phyloP scores from a whole-genome alignment of 2,329 filamentous ascomycete species.

The Trichoderma guizhouense region DNA sequence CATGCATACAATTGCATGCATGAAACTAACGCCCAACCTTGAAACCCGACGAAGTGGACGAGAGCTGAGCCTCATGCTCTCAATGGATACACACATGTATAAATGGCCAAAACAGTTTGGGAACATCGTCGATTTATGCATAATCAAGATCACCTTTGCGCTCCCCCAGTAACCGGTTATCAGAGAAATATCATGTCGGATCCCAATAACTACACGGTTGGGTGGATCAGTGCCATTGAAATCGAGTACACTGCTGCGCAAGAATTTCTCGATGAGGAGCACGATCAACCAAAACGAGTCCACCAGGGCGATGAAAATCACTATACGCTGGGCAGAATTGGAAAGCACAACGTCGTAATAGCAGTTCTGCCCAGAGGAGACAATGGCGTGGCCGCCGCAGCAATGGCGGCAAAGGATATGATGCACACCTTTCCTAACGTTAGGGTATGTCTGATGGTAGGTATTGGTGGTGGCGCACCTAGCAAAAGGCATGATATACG shows the following conservation, averaged over 20 bases:
- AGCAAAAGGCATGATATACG: background rate
- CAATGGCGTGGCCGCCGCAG: background rate
- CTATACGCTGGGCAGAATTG: background rate
- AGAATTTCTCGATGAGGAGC: background rate
- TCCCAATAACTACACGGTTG: constrained; percentile 34
- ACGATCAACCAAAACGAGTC: fast-evolving
- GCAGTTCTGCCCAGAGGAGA: background rate
- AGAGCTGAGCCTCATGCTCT: background rate
- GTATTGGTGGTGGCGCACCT: background rate
- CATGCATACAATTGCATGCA: background rate
- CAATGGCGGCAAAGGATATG: background rate
- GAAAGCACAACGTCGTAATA: background rate
- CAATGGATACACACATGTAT: constrained; percentile 1
- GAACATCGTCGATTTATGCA: background rate
- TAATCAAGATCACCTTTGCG: no score
- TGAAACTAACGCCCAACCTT: background rate
- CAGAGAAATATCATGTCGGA: background rate
- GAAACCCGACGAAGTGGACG: background rate
- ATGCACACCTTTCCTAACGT: background rate
- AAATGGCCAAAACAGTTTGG: fast-evolving
- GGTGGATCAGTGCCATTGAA: constrained; percentile 42
- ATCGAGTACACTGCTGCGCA: constrained; percentile 37
- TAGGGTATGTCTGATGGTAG: background rate
- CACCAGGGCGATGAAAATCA: background rate
- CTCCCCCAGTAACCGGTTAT: fast-evolving